Evolutionary conservation across 2,329 filamentous ascomycete genomes (phyloP), one percentile per base, ranked within the genome.

Genomic region (Boeremia lycopersici): DNA sequence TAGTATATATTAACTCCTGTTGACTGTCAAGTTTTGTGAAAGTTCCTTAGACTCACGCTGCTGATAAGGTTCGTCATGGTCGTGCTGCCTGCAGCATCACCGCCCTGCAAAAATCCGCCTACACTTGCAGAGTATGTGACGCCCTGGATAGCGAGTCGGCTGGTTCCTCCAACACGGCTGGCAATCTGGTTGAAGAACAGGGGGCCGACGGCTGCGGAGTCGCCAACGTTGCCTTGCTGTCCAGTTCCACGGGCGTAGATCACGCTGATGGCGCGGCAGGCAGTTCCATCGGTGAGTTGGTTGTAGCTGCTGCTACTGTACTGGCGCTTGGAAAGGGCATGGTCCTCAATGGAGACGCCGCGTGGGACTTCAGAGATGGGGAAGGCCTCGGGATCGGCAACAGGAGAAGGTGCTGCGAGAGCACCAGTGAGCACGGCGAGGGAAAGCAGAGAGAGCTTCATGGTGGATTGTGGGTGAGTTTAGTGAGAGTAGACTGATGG

Each of bases 211-310:
- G 82, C 81, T 6, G 76, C 74, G 9, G 77, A 50, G 40, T 62
- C 65, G 19, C 82, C 82, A 9, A 84, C 78, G 59, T 82, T 84
- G 48, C 81, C 81, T 1, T 62, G 46, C 68, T 84, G 80, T 7
- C 74, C 76, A 10, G 82, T 84, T 4, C 82, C 82, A n/a, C 82
- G 78, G 23, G 82, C 82, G 61, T 80, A 84, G 64, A 85, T 80
- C 48, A 84, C 67, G 12, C 81, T 84, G 44, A 82, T 74, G 17
- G 70, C 62, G 17, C 76, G 76, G 69, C 79, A 81, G 25, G 57
- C 53, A 12, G 62, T 64, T 30, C 60, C 60, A 56, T 65, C 56
- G 15, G 59, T 67, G 31, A 68, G 57, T 33, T 68, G 63, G 48
- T 65, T 65, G 52, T 64, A 61, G 25, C 54, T 65, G 49, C 55